phyloP scores from a whole-genome alignment of 768 basidiomycete species.

The Auricularia heimuer region DNA sequence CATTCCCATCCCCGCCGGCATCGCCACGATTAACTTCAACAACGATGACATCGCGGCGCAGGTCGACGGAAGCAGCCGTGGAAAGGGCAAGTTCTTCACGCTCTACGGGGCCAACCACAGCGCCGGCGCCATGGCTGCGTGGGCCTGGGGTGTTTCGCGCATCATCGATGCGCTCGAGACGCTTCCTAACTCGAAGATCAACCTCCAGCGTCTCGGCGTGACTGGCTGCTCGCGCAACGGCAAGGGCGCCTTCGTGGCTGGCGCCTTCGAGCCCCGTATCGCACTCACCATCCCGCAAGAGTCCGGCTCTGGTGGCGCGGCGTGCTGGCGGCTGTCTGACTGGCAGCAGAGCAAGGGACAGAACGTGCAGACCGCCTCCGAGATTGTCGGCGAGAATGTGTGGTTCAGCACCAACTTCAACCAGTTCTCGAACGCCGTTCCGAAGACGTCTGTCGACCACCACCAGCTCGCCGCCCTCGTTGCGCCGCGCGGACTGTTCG shows the following conservation, averaged over 20 bases:
- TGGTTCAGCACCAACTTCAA: slow-evolving; percentile 48
- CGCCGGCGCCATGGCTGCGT: slow-evolving; percentile 48
- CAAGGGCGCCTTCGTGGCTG: slow-evolving; percentile 50
- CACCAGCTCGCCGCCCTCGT: slow-evolving; percentile 46
- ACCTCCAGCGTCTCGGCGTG: slow-evolving; percentile 39
- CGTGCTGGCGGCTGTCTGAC: slow-evolving; percentile 50
- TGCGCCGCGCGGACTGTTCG: slow-evolving; percentile 43
- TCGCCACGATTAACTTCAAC: slow-evolving; percentile 40
- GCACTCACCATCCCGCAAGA: slow-evolving; percentile 54
- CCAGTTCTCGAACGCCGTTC: slow-evolving; percentile 30
- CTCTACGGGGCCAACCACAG: slow-evolving; percentile 39
- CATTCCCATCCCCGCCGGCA: slow-evolving; percentile 22
- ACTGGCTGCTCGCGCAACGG: slow-evolving; percentile 54
- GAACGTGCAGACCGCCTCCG: slow-evolving; percentile 41
- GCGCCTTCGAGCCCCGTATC: slow-evolving; percentile 49
- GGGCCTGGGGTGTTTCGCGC: slow-evolving; percentile 52
- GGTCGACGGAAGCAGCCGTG: slow-evolving; percentile 34
- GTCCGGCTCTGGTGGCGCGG: slow-evolving; percentile 50
- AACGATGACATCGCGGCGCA: slow-evolving; percentile 46
- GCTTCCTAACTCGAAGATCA: slow-evolving; percentile 30
- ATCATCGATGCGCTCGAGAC: slow-evolving; percentile 52
- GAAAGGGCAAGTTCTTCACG: slow-evolving; percentile 47
- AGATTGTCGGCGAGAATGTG: slow-evolving; percentile 53
- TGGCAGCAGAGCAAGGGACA: slow-evolving; percentile 33
- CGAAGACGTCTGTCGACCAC: slow-evolving; percentile 47